These are phyloP conservation scores for Heliamphora pulchella DNA, from an alignment of 179 eudicot species.

Conservation along the genomic window DNA sequence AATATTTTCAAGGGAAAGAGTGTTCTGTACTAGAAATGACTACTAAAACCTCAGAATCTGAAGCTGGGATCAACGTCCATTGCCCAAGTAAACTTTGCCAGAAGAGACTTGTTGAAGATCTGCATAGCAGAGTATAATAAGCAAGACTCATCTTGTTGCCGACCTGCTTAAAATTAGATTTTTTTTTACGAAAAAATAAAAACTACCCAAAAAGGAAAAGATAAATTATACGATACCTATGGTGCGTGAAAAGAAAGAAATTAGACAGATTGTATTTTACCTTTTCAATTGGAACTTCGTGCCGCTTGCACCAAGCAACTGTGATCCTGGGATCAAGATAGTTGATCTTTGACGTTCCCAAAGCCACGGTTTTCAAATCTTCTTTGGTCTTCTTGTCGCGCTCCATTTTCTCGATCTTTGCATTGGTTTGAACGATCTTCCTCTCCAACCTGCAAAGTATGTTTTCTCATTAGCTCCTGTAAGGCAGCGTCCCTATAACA, in stretches of 20 bases:
- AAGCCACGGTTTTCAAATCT: slow-evolving; percentile 79
- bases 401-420: slow-evolving; percentile 68
- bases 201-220: not conserved
- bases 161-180: not conserved
- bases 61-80: slow-evolving; percentile 90
- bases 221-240: not conserved
- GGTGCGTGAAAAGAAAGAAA: slow-evolving; percentile 32
- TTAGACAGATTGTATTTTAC: slow-evolving; percentile 23
- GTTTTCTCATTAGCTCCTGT: not conserved
- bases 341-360: slow-evolving; percentile 90
- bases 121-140: slow-evolving; percentile 27
- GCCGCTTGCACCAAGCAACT: slow-evolving; percentile 96
- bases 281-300: slow-evolving; percentile 96
- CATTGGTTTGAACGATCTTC: slow-evolving; percentile 57
- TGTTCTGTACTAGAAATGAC: slow-evolving; percentile 4
- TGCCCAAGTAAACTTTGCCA: slow-evolving; percentile 94
- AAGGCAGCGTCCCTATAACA: not conserved
- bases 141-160: slow-evolving; percentile 19
- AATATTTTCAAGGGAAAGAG: not conserved
- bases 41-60: slow-evolving; percentile 56
- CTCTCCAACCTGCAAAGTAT: slow-evolving; percentile 50
- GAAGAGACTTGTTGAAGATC: slow-evolving; percentile 93
- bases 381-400: slow-evolving; percentile 71
- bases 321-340: slow-evolving; percentile 92
- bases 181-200: slow-evolving; percentile 22